Evolutionary conservation across 352 stramenopile genomes (phyloP).

Genomic region (Globisporangium orthogonon): DNA sequence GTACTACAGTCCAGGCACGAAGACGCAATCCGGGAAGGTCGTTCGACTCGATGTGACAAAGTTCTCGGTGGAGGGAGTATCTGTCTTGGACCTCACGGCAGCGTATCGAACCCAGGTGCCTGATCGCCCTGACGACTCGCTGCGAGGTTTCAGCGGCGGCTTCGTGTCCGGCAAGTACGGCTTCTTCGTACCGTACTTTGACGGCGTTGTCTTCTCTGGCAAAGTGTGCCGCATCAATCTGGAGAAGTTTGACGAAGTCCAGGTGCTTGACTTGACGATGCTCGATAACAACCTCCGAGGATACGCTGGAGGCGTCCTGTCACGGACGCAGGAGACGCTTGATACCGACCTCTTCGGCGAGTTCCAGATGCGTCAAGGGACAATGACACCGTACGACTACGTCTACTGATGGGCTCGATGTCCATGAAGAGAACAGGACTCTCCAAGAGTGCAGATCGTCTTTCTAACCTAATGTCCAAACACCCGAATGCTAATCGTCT

Average conservation of each 20-base stretch:
- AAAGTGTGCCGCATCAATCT: constrained; percentile 78
- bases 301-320: constrained; percentile 47
- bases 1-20: constrained; percentile 19
- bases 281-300: constrained; percentile 36
- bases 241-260: constrained; percentile 72
- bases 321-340: constrained; percentile 30
- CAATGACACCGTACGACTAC: constrained; percentile 61
- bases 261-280: constrained; percentile 59
- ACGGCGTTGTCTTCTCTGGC: constrained; percentile 53
- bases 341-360: constrained; percentile 54
- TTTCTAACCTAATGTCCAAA: constrained; percentile 28
- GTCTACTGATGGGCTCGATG: constrained; percentile 27
- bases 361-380: constrained; percentile 59
- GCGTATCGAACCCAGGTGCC: constrained; percentile 61
- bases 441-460: not conserved
- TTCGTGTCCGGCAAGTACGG: constrained; percentile 74
- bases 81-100: constrained; percentile 46
- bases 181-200: constrained; percentile 77
- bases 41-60: constrained; percentile 62
- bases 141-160: constrained; percentile 63
- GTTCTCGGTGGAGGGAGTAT: constrained; percentile 44
- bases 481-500: constrained; percentile 25
- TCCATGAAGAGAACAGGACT: not conserved
- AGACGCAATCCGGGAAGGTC: constrained; percentile 55
- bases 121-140: constrained; percentile 41